Percentiles rank a stretch among this genome's conserved stretches.
Conservation (phyloP, 1,284 basidiomycete species). For the Ceratobasidium papillatum region DNA sequence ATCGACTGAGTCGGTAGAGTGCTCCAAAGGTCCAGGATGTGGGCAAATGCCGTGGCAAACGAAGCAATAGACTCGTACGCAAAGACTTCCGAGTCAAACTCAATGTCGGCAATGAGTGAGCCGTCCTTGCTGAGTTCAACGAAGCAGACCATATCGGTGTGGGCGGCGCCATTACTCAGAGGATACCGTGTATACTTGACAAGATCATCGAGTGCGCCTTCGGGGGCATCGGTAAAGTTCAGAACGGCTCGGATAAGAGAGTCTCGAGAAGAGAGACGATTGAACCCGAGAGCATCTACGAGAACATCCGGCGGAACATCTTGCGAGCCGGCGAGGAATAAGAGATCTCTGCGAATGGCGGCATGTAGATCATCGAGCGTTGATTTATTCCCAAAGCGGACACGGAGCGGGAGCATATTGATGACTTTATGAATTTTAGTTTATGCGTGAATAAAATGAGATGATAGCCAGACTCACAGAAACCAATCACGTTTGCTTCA, state of each 20-base stretch:
- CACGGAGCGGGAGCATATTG: constrained; percentile 7
- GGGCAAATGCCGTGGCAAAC: not conserved
- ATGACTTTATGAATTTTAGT: not conserved
- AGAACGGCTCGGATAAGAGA: not conserved
- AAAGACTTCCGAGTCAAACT: constrained; percentile 2
- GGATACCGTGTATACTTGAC: not conserved
- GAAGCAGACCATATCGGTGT: not conserved
- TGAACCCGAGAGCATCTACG: not conserved
- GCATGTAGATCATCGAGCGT: not conserved
- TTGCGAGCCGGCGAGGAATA: not conserved
- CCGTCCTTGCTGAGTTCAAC: constrained; percentile 16
- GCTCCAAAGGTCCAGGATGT: not conserved
- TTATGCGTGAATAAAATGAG: not conserved
- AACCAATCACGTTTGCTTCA: not conserved
- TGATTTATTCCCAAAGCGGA: not conserved
- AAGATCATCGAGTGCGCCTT: not conserved
- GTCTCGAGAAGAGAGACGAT: not conserved
- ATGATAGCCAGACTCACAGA: not conserved
- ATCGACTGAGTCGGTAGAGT: not conserved
- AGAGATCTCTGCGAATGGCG: not conserved
- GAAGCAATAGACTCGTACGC: not conserved
- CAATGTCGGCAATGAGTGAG: not conserved
- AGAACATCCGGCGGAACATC: not conserved
- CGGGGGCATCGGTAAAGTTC: not conserved
- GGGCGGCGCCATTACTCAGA: constrained; percentile 3